A percentile compares a stretch with the other conserved stretches of the same genome.
These are phyloP conservation scores for Durusdinium trenchii DNA, from an alignment of 73 alveolate genomes.

Conservation along the genomic window DNA sequence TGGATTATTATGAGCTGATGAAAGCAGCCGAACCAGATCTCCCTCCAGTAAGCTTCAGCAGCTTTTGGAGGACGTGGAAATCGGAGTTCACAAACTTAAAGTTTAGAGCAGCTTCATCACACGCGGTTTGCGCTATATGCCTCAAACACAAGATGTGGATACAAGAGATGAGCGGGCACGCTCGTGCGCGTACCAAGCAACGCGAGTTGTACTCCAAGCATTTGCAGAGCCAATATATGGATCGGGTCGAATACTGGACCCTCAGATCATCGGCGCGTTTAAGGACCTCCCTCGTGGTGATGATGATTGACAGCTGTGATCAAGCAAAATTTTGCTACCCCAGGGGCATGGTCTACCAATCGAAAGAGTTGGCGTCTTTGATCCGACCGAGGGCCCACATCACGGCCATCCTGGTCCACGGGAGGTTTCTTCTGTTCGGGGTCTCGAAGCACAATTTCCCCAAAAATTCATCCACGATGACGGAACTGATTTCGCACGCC, in stretches of 20 bases:
- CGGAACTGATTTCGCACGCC: background rate
- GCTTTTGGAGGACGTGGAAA: background rate
- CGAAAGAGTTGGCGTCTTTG: background rate
- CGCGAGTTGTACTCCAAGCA: background rate
- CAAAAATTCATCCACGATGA: background rate
- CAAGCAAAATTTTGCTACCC: background rate
- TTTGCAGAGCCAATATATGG: background rate
- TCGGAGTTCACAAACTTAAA: background rate
- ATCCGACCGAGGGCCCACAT: background rate
- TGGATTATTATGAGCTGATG: background rate
- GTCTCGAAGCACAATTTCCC: background rate
- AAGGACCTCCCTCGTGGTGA: background rate
- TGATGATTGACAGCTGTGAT: background rate
- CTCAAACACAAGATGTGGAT: background rate
- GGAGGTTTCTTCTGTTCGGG: background rate
- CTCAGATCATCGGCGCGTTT: background rate
- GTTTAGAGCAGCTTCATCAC: background rate
- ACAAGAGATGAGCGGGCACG: background rate
- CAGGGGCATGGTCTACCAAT: background rate
- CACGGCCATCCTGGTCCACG: background rate
- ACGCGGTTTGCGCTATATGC: background rate
- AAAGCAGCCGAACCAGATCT: background rate
- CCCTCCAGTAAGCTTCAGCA: background rate
- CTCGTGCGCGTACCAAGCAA: background rate
- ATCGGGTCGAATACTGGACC: background rate